Base-by-base conservation (phyloP, 1,139 yeast genomes). In the Saccharomycopsis hybrid region DNA sequence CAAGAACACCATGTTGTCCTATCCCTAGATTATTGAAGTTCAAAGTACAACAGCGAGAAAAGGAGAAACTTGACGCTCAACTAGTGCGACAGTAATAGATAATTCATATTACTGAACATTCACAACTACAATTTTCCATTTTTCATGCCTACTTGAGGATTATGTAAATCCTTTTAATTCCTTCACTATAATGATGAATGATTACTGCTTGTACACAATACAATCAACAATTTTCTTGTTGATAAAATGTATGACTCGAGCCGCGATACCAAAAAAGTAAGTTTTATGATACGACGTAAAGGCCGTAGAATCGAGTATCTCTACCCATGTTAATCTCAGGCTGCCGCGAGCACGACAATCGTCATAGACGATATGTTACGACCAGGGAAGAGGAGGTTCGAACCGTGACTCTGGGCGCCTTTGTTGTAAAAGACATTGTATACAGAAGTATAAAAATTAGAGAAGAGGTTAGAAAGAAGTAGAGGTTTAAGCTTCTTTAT, bases 331-430 rank as follows among this genome's bases (percentile, higher is more conserved):
- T 63, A 54, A 67, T 85, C 88, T 85, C 76, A 83, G 92, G 85
- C 85, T 72, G 68, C 84, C 92, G 92, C 92, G 89, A 85, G 94
- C 94, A 85, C 94, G 86, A 77, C 76, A 70, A 63, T 53, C 58
- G 60, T 64, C 62, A 61, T 57, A 58, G 56, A 57, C 54, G 54
- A 48, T 50, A 50, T 64, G 66, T 65, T 60, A 65, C 65, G 65
- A 58, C 64, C 64, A 64, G 55, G 56, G 64, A 61, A 46, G 57
- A 56, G 57, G 58, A 39, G 48, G 51, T 30, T 30, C 68, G 74
- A 68, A 66, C 81, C 88, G 94, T 84, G 92, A 85, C 94, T 85
- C 94, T 85, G 94, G 94, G 92, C 83, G 90, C 85, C 94, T 83
- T 76, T n/a, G 68, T 58, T 62, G 64, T 65, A 64, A 77, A 81